Base-by-base conservation (phyloP, 371 early-diverging fungal species). In the Actinomortierella ambigua region DNA sequence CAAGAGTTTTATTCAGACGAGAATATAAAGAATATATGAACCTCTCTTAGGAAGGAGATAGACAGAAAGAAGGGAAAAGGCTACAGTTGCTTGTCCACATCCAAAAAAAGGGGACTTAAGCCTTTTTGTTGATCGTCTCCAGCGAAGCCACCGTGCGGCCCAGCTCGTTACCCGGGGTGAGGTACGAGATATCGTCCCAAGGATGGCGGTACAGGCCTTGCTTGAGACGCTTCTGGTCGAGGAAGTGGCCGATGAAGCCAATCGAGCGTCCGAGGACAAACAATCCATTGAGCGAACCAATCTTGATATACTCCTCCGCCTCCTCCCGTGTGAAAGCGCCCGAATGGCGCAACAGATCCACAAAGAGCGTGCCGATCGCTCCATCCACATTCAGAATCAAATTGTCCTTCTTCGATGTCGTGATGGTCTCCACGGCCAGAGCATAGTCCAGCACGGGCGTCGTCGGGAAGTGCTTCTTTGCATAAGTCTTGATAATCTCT, bases 311-410 rank as follows among this genome's bases (percentile, higher is more conserved):
- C 81, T 98, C 98, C 57, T 98, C 97, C 29, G 95, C 94, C 79
- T 98, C 98, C 69, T 97, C 96, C 26, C 84, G 83, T 46, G 89
- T 88, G 83, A 98, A 98, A 3, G 97, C 98, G 50, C 94, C 95
- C 41, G 93, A 94, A 61, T 92, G 84, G 46, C 98, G 85, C 71
- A 98, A 79, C 67, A 98, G 80, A 76, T 98, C 98, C 24, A 98
- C 98, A 77, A 98, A 97, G 50, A 94, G 88, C 27, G 95, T 92
- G 48, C 95, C 98, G 61, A 97, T 93, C 53, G 95, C 97, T 61
- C 98, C 98, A 78, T 98, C 98, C 3, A 98, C 96, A 69, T 98
- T 98, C 71, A 98, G 81, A 59, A 98, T 98, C 81, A 98, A 78
- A 78, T 96, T 97, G 68, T 98, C 98, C 88, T 98, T 98, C 88